These are phyloP conservation scores for Penicillium nucicola DNA, from an alignment of 495 filamentous ascomycete genomes.

Conservation along the genomic window DNA sequence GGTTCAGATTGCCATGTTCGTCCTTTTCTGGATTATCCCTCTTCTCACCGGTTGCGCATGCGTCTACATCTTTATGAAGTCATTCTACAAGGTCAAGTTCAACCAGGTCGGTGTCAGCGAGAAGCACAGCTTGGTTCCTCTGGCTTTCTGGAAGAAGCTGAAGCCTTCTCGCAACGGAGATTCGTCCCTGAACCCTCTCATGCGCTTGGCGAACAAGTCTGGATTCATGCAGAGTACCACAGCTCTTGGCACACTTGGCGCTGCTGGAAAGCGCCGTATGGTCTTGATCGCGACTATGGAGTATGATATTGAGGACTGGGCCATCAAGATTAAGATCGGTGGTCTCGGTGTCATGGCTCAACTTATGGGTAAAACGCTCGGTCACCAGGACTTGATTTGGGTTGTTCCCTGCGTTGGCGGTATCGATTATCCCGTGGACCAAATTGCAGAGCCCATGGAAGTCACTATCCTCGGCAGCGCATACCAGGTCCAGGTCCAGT, in stretches of 20 bases:
- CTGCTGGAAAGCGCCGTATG: conserved; percentile 43
- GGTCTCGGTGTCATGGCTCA: conserved; percentile 69
- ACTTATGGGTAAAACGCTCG: conserved; percentile 66
- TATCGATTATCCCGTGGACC: conserved; percentile 61
- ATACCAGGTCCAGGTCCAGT: conserved; percentile 65
- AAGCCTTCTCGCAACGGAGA: conserved; percentile 14
- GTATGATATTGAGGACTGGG: conserved; percentile 71
- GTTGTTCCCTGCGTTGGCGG: conserved; percentile 70
- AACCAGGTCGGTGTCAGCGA: conserved; percentile 60
- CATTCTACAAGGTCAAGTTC: conserved; percentile 74
- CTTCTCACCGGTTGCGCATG: conserved; percentile 45
- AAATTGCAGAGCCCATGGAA: conserved; percentile 57
- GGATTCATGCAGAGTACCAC: conserved; percentile 43
- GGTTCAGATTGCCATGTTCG: conserved; percentile 53
- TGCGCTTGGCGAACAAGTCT: conserved; percentile 37
- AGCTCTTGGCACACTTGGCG: conserved; percentile 33
- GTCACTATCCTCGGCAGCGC: conserved; percentile 60
- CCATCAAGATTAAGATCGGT: conserved; percentile 72
- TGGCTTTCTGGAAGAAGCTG: conserved; percentile 35
- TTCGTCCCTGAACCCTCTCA: conserved; percentile 26
- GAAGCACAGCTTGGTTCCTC: conserved; percentile 38
- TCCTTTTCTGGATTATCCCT: conserved; percentile 56
- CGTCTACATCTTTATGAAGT: conserved; percentile 59
- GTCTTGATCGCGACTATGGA: conserved; percentile 71
- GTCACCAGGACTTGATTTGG: conserved; percentile 69